phyloP scores from a whole-genome alignment of 441 rosid species.

The Omphalea diandra region DNA sequence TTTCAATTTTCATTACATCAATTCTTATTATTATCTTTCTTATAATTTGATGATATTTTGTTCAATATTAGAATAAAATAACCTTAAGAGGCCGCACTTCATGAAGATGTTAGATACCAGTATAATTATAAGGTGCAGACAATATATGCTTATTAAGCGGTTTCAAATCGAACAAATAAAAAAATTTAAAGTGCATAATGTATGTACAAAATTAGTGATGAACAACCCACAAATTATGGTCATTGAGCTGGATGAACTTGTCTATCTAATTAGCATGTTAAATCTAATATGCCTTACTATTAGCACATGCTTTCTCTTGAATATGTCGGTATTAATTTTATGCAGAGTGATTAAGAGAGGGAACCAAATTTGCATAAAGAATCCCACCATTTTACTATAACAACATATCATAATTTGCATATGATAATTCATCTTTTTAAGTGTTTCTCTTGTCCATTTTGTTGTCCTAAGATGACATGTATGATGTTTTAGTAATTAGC shows the following conservation, averaged over 20 bases:
- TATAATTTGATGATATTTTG: background rate
- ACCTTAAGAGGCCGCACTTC: background rate
- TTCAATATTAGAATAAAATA: background rate
- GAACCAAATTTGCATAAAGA: background rate
- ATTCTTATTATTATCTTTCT: too few relatives aligned
- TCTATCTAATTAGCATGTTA: conserved; percentile 1
- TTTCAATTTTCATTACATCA: background rate
- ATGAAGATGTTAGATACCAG: too few relatives aligned
- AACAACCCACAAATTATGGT: conserved; percentile 3
- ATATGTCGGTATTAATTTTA: conserved; percentile 3
- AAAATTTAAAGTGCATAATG: conserved; percentile 2
- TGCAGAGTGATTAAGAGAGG: background rate
- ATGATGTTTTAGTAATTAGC: too few relatives aligned
- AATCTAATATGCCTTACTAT: background rate
- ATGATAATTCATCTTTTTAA: background rate
- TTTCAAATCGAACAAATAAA: background rate
- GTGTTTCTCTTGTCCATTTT: background rate
- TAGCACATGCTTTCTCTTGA: conserved; percentile 2
- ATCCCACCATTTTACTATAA: background rate
- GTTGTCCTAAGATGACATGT: background rate
- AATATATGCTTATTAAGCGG: background rate
- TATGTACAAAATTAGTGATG: conserved; percentile 2
- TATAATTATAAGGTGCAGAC: background rate
- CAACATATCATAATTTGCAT: background rate
- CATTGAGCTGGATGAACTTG: conserved; percentile 3